Evolutionary conservation across 805 yeast genomes (phyloP), one percentile per base, ranked within the genome.

Genomic region (Saturnispora hagleri): DNA sequence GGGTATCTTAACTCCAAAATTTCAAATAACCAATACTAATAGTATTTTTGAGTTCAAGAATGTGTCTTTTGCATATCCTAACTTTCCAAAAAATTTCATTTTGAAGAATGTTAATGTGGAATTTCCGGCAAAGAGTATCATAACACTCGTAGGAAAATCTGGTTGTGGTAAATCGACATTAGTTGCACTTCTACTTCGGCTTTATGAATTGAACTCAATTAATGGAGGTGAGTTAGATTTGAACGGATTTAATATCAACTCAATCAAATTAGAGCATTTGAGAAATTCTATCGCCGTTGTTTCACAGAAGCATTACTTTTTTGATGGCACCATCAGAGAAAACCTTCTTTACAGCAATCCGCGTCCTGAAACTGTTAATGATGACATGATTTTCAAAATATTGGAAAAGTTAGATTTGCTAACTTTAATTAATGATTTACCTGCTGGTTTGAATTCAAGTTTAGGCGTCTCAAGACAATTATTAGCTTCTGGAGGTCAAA

Each of bases 121-220:
- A 0, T 62, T 90, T 2, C 28, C 60, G 0, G 58, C 68, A 10
- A 77, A 79, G 18, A 78, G 80, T 51, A 70, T 77, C 0, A 70
- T 85, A 20, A 93, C 87, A 0, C 65, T 93, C 1, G 79, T 83
- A 3, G 99, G 99, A 0, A 80, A 77, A 35, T 87, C 97, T 2
- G 99, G 99, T 0, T 76, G 84, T 13, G 99, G 99, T 0, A 93
- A 93, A 65, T 85, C 97, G 0, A 89, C 98, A 0, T 55, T 91
- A 1, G 67, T 80, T 0, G 70, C 74, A 1, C 58, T 90, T 12
- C 56, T 90, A 0, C 65, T 81, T 1, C 70, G 84, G 47, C 65
- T 90, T 1, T 80, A 80, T 54, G 54, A 9, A 63, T 63, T 1
- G 17, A 31, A 27, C 9, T 13, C 31, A 5, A 6, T n/a, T 15